Evolutionary conservation across 345 rosid genomes (phyloP).

Genomic region (Rhodamnia argentea): DNA sequence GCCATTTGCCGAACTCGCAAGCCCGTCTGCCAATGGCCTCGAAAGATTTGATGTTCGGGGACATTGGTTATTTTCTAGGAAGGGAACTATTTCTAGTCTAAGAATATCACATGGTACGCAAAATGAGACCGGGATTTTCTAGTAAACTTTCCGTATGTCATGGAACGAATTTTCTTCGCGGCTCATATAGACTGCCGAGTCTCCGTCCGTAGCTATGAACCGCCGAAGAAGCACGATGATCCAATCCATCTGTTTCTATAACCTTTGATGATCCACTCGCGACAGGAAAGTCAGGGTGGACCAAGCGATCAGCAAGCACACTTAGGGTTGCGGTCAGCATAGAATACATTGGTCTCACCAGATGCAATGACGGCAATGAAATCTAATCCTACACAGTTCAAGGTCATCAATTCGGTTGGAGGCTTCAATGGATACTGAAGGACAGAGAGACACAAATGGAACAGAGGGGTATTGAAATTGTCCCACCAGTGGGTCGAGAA

Average conservation of each 20-base stretch:
- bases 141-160: background rate
- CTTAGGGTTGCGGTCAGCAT: background rate
- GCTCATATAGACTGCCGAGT: background rate
- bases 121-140: background rate
- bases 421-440: background rate
- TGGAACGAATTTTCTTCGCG: background rate
- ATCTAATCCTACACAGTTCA: background rate
- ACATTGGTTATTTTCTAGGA: background rate
- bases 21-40: background rate
- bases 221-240: background rate
- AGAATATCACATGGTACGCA: background rate
- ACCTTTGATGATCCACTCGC: background rate
- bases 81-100: background rate
- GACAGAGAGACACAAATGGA: background rate
- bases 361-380: background rate
- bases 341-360: background rate
- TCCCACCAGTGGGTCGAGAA: background rate
- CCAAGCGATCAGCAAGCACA: background rate
- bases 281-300: background rate
- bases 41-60: background rate
- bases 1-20: background rate
- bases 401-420: background rate
- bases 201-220: background rate
- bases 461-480: background rate
- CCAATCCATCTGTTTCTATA: background rate